phyloP scores from a whole-genome alignment of 169 alveolate genomes.

The Eimeria falciformis region DNA sequence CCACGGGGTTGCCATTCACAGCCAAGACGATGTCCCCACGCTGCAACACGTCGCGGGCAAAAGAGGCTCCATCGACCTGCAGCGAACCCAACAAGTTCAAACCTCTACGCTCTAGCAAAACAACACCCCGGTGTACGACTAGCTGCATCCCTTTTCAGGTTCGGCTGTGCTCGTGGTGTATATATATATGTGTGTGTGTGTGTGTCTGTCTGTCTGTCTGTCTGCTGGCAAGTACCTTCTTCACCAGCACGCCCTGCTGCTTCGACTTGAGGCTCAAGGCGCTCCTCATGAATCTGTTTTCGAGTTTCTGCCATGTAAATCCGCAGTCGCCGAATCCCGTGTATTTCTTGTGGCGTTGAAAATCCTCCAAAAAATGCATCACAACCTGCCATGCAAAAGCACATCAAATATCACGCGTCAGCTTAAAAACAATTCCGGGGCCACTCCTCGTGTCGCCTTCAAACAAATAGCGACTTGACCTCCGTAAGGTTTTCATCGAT shows the following conservation, averaged over 20 bases:
- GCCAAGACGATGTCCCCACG: slow-evolving; percentile 76
- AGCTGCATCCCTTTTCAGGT: no score
- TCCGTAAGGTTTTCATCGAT: neutral
- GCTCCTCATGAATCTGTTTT: slow-evolving; percentile 55
- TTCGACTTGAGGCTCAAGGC: slow-evolving; percentile 51
- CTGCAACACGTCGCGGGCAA: slow-evolving; percentile 72
- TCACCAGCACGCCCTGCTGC: slow-evolving; percentile 68
- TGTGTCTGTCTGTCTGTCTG: neutral
- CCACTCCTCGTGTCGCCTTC: no score
- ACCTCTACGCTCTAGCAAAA: no score
- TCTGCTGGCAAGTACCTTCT: slow-evolving; percentile 31
- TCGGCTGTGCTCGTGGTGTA: no score
- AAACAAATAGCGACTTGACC: no score
- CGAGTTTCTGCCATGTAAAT: slow-evolving; percentile 77
- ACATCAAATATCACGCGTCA: no score
- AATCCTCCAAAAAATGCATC: slow-evolving; percentile 78
- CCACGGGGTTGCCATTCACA: slow-evolving; percentile 64
- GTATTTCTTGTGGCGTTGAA: slow-evolving; percentile 67
- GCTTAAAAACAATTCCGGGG: no score
- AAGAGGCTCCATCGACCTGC: slow-evolving; percentile 73
- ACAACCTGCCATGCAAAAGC: slow-evolving; percentile 57
- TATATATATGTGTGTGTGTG: neutral
- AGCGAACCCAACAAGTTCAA: neutral
- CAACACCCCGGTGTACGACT: no score
- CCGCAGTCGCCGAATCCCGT: slow-evolving; percentile 80